Evolutionary conservation across 306 rosid genomes (phyloP), one percentile per base, ranked within the genome.

Genomic region (Sicyos baderoa): DNA sequence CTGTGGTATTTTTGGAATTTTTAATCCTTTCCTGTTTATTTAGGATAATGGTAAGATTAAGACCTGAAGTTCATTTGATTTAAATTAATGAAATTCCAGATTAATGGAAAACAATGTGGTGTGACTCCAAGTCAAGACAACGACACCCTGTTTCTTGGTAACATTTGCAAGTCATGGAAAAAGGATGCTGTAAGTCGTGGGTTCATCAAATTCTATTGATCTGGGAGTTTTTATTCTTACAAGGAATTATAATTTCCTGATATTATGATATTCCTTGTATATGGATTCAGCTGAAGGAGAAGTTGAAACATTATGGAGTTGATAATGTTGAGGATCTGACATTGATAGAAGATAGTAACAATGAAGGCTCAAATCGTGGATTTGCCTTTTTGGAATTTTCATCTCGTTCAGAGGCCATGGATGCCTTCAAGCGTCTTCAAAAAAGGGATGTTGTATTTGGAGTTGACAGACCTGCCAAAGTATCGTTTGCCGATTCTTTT

Each of bases 391-490:
- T 94, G 83, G 97, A 94, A 74, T 90, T 90, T 88, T 78, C 96
- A 54, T 88, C 95, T 72, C 96, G 91, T 19, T 81, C 95, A n/a
- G 99, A 94, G 47, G 99, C 99, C 61, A 94, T 94, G 97, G 97
- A 90, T 80, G 96, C 96, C 75, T 94, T 88, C 78, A 94, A 90
- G 84, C 84, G 96, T 44, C 86, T 94, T 51, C 97, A 94, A 57
- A 94, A 87, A 81, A 90, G 96, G 78, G 99, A 90, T 85, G 76
- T 94, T 56, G 86, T 88, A 42, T 94, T 94, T 87, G 97, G 99
- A 75, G 95, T 90, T 73, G 99, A 90, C 80, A 90, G 94, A 81
- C 90, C 99, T 77, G 99, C 91, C 69, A 94, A 94, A 85, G 91
- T 94, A 79, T 90, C 99, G 50, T 94, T 94, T 83, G 99, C 99